Conservation (phyloP, 2,329 filamentous ascomycete genomes). For the Alternaria dauci region DNA sequence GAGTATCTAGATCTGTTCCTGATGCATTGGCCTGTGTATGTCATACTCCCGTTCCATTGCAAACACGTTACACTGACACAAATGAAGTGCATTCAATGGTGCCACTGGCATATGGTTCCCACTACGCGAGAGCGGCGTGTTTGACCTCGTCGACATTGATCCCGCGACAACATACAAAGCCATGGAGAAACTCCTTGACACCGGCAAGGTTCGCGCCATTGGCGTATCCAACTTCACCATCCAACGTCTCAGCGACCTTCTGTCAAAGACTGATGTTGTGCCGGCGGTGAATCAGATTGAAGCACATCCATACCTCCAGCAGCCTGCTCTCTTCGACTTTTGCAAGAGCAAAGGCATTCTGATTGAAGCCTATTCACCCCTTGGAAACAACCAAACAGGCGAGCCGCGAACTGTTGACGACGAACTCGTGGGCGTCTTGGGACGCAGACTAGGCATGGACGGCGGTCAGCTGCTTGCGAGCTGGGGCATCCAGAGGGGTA, state of each 20-base stretch:
- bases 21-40: slow-evolving; percentile 67
- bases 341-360: slow-evolving; percentile 76
- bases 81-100: slow-evolving; percentile 27
- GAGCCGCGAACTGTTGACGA: slow-evolving; percentile 62
- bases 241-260: slow-evolving; percentile 73
- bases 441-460: slow-evolving; percentile 65
- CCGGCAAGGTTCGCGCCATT: slow-evolving; percentile 77
- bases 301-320: slow-evolving; percentile 60
- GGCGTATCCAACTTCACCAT: slow-evolving; percentile 86
- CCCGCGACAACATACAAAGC: slow-evolving; percentile 79
- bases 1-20: slow-evolving; percentile 74
- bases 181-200: slow-evolving; percentile 71
- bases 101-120: slow-evolving; percentile 47
- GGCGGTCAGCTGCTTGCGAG: slow-evolving; percentile 77
- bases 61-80: not conserved
- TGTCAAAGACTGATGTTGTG: slow-evolving; percentile 69
- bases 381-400: slow-evolving; percentile 70
- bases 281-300: slow-evolving; percentile 67
- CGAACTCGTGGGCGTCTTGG: slow-evolving; percentile 25
- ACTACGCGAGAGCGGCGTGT: slow-evolving; percentile 64
- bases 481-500: slow-evolving; percentile 82
- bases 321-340: slow-evolving; percentile 67
- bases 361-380: slow-evolving; percentile 74
- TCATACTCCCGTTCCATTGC: not conserved
- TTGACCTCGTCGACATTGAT: slow-evolving; percentile 77